A percentile compares a stretch with the other conserved stretches of the same genome.
These are phyloP conservation scores for Rhamnella rubrinervis DNA, from an alignment of 331 rosid genomes.

Conservation along the genomic window DNA sequence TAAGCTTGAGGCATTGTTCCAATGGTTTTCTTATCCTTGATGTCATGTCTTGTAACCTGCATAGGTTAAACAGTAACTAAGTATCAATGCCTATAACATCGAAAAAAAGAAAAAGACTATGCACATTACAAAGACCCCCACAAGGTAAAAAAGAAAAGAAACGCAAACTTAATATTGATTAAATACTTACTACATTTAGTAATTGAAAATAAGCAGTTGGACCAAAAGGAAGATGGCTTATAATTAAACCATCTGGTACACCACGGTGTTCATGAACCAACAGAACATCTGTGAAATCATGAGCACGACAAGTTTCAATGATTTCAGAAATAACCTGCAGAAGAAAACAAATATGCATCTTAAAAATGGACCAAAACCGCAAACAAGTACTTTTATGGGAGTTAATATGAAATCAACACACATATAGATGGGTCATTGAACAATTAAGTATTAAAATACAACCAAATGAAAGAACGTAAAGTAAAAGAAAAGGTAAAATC, in stretches of 20 bases:
- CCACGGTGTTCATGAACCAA: conserved; percentile 97
- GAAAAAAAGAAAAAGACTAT: conserved; percentile 14
- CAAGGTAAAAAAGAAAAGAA: neutral
- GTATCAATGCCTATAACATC: conserved; percentile 9
- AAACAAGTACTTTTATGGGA: neutral
- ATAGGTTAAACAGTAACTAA: conserved; percentile 26
- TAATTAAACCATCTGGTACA: conserved; percentile 84
- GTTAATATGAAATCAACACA: too few relatives aligned
- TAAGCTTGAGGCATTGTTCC: conserved; percentile 94
- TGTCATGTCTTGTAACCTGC: conserved; percentile 90
- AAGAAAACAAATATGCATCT: conserved; percentile 8
- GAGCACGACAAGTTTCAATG: conserved; percentile 82
- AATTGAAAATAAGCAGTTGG: conserved; percentile 95
- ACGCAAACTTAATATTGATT: neutral
- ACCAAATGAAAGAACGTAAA: neutral
- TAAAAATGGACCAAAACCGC: conserved; percentile 8
- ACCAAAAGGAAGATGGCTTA: conserved; percentile 86
- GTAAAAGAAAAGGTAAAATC: neutral
- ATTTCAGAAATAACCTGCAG: conserved; percentile 85
- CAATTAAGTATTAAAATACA: neutral
- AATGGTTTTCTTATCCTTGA: conserved; percentile 71
- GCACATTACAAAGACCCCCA: too few relatives aligned
- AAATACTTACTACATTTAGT: conserved; percentile 71
- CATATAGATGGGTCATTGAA: too few relatives aligned
- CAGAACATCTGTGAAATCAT: conserved; percentile 80